Base-by-base conservation (phyloP, 345 rosid species). In the Stellera chamaejasme region DNA sequence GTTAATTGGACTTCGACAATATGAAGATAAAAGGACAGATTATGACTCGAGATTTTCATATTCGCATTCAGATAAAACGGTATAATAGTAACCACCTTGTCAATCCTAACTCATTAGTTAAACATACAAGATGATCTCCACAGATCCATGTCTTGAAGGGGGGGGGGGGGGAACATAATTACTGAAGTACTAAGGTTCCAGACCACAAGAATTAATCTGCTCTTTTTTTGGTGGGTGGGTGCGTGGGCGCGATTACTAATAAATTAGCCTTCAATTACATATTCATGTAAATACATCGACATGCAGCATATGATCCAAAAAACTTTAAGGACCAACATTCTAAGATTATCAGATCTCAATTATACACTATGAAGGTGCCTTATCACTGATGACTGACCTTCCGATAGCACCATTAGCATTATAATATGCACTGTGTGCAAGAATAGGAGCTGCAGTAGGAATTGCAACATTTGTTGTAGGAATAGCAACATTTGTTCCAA, bases 401-500 rank as follows among this genome's bases (percentile, higher is more conserved):
- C 77, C 60, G 6, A 53, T 42, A 52, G 45, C 54, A 14, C 73
- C 77, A 54, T 50, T 67, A 47, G 48, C 51, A 56, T 73, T 82
- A 16, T 73, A 81, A 66, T 68, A 74, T 52, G 61, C 16, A 19
- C 72, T 81, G 64, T 74, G 63, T 0, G 60, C 16, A 62, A 74
- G 48, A 13, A 73, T 68, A 43, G 73, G 70, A 45, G 15, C 43
- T 46, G 74, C 66, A 47, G 60, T 60, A 32, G 70, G 61, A 58
- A 73, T 53, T 27, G 61, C 59, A 59, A 71, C 11, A 39, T 54
- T 54, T 47, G 74, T 64, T 48, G 61, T 60, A 32, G 72, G 61
- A 58, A 73, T 56, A 27, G 61, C 59, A 59, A 74, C 11, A 39
- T 54, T 54, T 41, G 78, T 70, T 66, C 88, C 90, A 16, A 71